Base-by-base conservation (phyloP, 106 monocot genomes). In the Dendrobium huoshanense region DNA sequence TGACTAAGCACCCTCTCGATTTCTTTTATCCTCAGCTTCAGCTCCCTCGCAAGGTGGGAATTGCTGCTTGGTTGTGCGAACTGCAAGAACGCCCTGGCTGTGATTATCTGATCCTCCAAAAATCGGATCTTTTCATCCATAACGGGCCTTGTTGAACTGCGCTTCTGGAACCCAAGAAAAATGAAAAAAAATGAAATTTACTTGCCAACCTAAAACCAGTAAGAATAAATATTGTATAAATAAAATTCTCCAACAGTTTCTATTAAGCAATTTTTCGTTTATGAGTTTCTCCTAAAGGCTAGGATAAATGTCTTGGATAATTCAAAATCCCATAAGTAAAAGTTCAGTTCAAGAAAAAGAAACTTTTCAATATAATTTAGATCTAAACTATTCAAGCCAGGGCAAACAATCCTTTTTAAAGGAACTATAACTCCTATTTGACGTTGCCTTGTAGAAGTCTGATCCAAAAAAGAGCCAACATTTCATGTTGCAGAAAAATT, bases 51-150 rank as follows among this genome's bases (percentile, higher is more conserved):
- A 55, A 97, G 75, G 43, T 88, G 94, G 6, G 92, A 89, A 68
- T 93, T 90, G 85, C 92, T 88, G 77, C 80, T 87, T 79, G 90
- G 79, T 44, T 89, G 89, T 77, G 90, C 83, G 87, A 89, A 97
- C 17, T 79, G 87, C 83, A 97, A 83, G 84, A 88, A 97, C 54
- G 92, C 92, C 82, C 82, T 90, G 37, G 96, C 96, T 85, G 85
- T 88, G 64, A 94, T 89, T 55, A 97, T 37, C 75, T 92, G 90
- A 79, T 97, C 96, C 81, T 91, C 87, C 90, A 97, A 92, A 80
- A 83, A 84, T 59, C 82, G 84, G 44, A 94, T 85, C 74, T 84
- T 97, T 77, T 84, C 87, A 81, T 83, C 85, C 51, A 77, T 68
- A 22, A 44, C n/a, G 33, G 80, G 72, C 20, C 72, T 76, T 76